phyloP scores from a whole-genome alignment of 805 yeast species.

The Lachancea waltii region DNA sequence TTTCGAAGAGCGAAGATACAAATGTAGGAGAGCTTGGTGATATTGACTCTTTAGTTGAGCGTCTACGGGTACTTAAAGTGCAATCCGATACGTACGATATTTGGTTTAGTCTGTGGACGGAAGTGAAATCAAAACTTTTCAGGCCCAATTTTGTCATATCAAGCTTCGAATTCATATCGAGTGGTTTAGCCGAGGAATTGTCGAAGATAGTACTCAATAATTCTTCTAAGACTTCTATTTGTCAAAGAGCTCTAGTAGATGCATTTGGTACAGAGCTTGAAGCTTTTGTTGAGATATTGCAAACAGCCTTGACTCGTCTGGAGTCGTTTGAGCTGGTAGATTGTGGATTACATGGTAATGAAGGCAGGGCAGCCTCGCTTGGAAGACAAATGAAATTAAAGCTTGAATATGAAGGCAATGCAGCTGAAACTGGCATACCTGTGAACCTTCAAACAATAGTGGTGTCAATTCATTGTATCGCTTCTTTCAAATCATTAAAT shows the following conservation, averaged over 20 bases:
- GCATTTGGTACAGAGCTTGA: conserved; percentile 34
- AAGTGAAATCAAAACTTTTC: conserved; percentile 34
- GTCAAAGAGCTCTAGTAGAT: conserved; percentile 41
- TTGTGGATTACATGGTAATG: conserved; percentile 35
- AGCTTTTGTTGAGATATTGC: conserved; percentile 51
- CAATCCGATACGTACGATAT: conserved; percentile 13
- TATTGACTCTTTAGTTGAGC: conserved; percentile 20
- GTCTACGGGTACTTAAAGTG: conserved; percentile 19
- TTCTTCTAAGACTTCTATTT: conserved; percentile 29
- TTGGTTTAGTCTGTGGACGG: conserved; percentile 35
- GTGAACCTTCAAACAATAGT: conserved; percentile 25
- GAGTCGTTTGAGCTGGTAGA: conserved; percentile 63
- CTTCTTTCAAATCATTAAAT: conserved; percentile 41
- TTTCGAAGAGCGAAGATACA: conserved; percentile 18
- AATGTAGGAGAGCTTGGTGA: conserved; percentile 22
- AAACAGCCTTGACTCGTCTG: conserved; percentile 64
- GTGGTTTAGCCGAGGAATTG: conserved; percentile 45
- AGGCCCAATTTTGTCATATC: conserved; percentile 39
- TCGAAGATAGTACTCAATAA: conserved; percentile 19
- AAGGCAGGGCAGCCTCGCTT: conserved; percentile 50
- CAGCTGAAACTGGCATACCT: conserved; percentile 22
- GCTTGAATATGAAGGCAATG: conserved; percentile 38
- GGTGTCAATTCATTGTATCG: conserved; percentile 46
- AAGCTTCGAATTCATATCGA: conserved; percentile 67
- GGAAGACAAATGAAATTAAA: conserved; percentile 64